Conservation (phyloP, 345 rosid genomes). For the Murraya koenigii region DNA sequence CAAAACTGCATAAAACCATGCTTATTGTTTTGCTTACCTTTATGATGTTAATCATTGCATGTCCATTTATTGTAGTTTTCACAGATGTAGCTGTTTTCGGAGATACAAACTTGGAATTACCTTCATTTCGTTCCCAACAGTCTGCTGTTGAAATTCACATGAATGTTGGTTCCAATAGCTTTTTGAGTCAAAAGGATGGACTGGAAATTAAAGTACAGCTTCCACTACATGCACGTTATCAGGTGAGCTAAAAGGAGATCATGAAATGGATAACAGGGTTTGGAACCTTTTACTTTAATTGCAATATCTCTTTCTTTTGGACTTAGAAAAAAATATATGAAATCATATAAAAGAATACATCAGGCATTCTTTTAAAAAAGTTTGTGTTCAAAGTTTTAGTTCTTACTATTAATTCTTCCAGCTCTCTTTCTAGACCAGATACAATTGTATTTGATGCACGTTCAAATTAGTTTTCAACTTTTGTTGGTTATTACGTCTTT, state of each 20-base stretch:
- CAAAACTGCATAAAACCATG: neutral
- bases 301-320: no score
- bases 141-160: slow-evolving; percentile 79
- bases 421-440: no score
- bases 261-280: neutral
- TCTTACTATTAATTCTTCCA: no score
- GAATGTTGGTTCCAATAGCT: slow-evolving; percentile 25
- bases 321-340: no score
- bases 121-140: slow-evolving; percentile 65
- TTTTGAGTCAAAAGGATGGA: slow-evolving; percentile 28
- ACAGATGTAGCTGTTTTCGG: slow-evolving; percentile 65
- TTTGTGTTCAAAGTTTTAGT: no score
- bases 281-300: neutral
- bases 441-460: no score
- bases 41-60: neutral
- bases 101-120: slow-evolving; percentile 83
- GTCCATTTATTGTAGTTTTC: slow-evolving; percentile 41
- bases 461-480: no score
- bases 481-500: no score
- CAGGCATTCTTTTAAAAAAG: no score
- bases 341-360: no score
- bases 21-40: neutral
- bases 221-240: slow-evolving; percentile 86
- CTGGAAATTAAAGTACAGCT: slow-evolving; percentile 48
- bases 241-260: slow-evolving; percentile 36